Conservation (phyloP, 2,329 filamentous ascomycete genomes). For the Hymenoscyphus infarciens region DNA sequence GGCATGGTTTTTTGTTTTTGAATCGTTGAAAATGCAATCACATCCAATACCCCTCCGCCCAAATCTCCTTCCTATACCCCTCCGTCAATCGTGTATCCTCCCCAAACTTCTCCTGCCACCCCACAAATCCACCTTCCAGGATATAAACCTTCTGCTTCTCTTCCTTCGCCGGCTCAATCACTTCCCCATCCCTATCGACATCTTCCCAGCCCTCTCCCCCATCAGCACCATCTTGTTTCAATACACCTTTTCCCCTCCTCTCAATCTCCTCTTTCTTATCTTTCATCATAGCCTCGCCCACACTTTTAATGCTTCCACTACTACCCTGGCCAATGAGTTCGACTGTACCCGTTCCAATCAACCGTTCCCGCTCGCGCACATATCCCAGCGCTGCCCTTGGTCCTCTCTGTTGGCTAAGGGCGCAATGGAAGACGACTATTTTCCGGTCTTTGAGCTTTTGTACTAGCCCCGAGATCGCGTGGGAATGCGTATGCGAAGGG, state of each 20-base stretch:
- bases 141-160: constrained; percentile 70
- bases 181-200: constrained; percentile 32
- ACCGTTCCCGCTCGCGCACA: constrained; percentile 62
- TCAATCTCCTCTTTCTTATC: constrained; percentile 24
- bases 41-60: constrained; percentile 46
- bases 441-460: constrained; percentile 73
- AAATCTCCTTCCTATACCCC: constrained; percentile 79
- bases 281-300: constrained; percentile 29
- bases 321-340: constrained; percentile 20
- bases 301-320: constrained; percentile 11
- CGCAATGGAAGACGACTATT: constrained; percentile 90
- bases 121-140: constrained; percentile 77
- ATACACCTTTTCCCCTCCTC: constrained; percentile 31
- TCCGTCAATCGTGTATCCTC: constrained; percentile 78
- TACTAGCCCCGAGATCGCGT: constrained; percentile 76
- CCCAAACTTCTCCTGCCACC: constrained; percentile 85
- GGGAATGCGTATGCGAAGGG: constrained; percentile 69
- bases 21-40: background rate
- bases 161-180: constrained; percentile 22
- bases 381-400: constrained; percentile 81
- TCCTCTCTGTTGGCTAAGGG: constrained; percentile 84
- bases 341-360: constrained; percentile 31
- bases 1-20: no score
- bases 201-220: constrained; percentile 33
- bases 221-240: constrained; percentile 30